A percentile compares a stretch with the other conserved stretches of the same genome.
Conservation (phyloP, 2,329 filamentous ascomycete species). For the Stachybotrys echinatus region DNA sequence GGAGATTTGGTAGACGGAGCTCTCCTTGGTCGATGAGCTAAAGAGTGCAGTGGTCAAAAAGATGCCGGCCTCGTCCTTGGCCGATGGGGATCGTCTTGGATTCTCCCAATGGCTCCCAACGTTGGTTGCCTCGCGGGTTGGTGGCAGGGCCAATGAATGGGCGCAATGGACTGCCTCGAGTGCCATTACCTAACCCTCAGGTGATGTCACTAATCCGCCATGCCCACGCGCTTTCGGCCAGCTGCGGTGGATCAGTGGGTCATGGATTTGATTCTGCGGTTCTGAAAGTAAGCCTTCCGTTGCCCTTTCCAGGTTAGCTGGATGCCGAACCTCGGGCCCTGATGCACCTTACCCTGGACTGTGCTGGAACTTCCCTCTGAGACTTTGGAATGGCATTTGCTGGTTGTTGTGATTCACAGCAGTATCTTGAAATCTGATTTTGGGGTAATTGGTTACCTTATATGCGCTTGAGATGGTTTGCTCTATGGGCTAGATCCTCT, state of each 20-base stretch:
- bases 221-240: neutral
- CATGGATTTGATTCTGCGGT: neutral
- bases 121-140: neutral
- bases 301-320: neutral
- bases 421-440: too few relatives aligned
- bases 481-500: too few relatives aligned
- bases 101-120: neutral
- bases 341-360: too few relatives aligned
- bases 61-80: neutral
- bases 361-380: too few relatives aligned
- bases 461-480: too few relatives aligned
- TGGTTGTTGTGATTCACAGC: too few relatives aligned
- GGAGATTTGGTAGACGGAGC: neutral
- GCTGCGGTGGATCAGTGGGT: neutral
- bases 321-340: too few relatives aligned
- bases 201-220: neutral
- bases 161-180: neutral
- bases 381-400: too few relatives aligned
- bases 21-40: neutral
- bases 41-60: neutral
- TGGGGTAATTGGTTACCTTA: too few relatives aligned
- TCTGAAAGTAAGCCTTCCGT: neutral
- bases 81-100: neutral
- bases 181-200: neutral
- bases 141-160: neutral